phyloP scores from a whole-genome alignment of 805 yeast species.

The Candida pseudofarinosa region DNA sequence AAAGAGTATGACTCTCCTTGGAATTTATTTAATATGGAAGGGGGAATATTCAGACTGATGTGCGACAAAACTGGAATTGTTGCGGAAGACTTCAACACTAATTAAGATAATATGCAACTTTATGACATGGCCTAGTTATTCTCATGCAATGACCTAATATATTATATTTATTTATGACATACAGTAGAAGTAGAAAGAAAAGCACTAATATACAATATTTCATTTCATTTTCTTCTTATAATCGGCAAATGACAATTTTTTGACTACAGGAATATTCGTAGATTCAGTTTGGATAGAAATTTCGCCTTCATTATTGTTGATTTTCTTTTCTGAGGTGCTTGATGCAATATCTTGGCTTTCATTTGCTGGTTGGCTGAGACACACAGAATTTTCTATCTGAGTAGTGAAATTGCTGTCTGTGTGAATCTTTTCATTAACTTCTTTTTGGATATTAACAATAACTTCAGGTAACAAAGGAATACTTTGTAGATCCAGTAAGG shows the following conservation, averaged over 20 bases:
- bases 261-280: conserved; percentile 24
- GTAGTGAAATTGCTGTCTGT: background rate
- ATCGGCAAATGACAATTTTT: conserved; percentile 70
- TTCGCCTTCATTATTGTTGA: conserved; percentile 2
- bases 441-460: conserved; percentile 6
- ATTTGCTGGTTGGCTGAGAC: background rate
- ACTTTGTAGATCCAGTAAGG: conserved; percentile 1
- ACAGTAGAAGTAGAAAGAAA: background rate
- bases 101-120: background rate
- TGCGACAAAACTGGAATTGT: conserved; percentile 50
- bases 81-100: conserved; percentile 36
- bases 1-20: conserved; percentile 75
- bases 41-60: conserved; percentile 64
- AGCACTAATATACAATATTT: background rate
- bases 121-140: no score
- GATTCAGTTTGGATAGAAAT: conserved; percentile 5
- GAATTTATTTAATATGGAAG: conserved; percentile 49
- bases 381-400: conserved; percentile 1
- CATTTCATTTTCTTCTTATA: conserved; percentile 56
- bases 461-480: conserved; percentile 24
- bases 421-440: background rate
- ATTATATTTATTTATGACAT: background rate
- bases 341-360: background rate
- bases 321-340: background rate
- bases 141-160: background rate